Evolutionary conservation across 2,329 filamentous ascomycete species (phyloP), one percentile per base, ranked within the genome.

Genomic region (Paecilomyces sp.): DNA sequence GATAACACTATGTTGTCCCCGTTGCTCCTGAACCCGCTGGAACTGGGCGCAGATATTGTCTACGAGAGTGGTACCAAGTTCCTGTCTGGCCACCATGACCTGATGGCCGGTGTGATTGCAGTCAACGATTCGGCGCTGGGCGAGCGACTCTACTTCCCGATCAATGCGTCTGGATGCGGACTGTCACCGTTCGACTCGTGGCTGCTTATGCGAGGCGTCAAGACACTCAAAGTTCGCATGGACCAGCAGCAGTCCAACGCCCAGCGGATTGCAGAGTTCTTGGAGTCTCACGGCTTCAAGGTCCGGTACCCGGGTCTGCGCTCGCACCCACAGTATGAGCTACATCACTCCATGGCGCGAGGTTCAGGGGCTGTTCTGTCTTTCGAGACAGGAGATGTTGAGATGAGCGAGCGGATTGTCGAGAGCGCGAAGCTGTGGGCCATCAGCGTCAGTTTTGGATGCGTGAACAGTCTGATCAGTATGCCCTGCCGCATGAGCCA

Each of bases 401-500:
- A 82, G 7, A 77, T 97, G 33, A 95, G 90, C 3, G 91, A 97
- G 79, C 85, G 92, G 47, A 97, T 99, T 68, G 94, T 99, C 4
- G 94, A 97, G 78, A 90, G 90, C 31, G 90, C 94, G 2, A 86
- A 90, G 64, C 81, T 99, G 33, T 99, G 91, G 87, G 92, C 90
- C 34, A 99, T 99, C 67, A 95, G 90, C 65, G 94, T 99, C 61
- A 96, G 91, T 71, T 99, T 99, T 73, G 94, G 94, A 55, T 97
- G 94, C 74, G 94, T 99, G 65, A 99, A 99, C 80, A 96, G 91
- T 73, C 80, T 99, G 74, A 99, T 99, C 76, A 97, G 92, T 79
- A 97, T 99, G 93, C 93, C 94, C 8, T 99, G 94, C 79, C 92
- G 93, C 70, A 99, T 99, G 95, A 97, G 93, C 77, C 94, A 99